These are phyloP conservation scores for Wallacemonas sp. DNA, from an alignment of 208 protist genomes.

Conservation along the genomic window DNA sequence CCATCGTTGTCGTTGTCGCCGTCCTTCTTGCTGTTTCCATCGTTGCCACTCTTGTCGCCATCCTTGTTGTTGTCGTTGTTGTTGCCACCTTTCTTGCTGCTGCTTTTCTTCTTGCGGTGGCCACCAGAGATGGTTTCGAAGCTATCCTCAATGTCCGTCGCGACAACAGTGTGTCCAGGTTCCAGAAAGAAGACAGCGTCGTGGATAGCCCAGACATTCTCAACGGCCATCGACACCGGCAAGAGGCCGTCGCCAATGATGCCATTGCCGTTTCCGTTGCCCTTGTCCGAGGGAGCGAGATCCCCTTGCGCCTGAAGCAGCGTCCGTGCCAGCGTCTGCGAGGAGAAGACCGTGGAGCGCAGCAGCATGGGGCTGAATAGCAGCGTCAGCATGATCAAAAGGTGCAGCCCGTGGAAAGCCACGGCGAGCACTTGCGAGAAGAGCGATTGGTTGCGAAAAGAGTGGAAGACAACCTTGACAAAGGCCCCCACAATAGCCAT, in stretches of 20 bases:
- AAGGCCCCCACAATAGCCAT: not conserved
- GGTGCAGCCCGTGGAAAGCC: slow-evolving; percentile 37
- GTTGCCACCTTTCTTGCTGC: not conserved
- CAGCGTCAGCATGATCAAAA: slow-evolving; percentile 36
- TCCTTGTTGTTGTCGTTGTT: slow-evolving; percentile 4
- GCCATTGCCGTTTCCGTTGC: not conserved
- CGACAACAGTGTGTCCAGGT: slow-evolving; percentile 31
- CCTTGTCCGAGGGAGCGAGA: not conserved
- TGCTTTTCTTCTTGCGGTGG: slow-evolving; percentile 22
- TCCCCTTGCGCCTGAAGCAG: slow-evolving; percentile 42
- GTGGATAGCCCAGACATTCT: slow-evolving; percentile 52
- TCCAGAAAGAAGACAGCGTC: slow-evolving; percentile 51
- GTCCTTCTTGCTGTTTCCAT: not conserved
- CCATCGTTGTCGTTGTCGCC: not conserved
- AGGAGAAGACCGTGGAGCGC: slow-evolving; percentile 46
- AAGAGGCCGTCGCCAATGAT: not conserved
- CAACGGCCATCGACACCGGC: slow-evolving; percentile 24
- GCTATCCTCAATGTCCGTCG: slow-evolving; percentile 34
- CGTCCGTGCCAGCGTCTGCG: slow-evolving; percentile 28
- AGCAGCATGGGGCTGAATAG: slow-evolving; percentile 35
- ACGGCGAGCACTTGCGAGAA: slow-evolving; percentile 18
- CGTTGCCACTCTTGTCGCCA: not conserved
- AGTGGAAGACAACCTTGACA: not conserved
- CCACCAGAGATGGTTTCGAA: slow-evolving; percentile 16
- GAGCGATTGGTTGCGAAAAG: slow-evolving; percentile 2